Evolutionary conservation across 768 basidiomycete species (phyloP).

Genomic region (Lanmaoa rubissima): DNA sequence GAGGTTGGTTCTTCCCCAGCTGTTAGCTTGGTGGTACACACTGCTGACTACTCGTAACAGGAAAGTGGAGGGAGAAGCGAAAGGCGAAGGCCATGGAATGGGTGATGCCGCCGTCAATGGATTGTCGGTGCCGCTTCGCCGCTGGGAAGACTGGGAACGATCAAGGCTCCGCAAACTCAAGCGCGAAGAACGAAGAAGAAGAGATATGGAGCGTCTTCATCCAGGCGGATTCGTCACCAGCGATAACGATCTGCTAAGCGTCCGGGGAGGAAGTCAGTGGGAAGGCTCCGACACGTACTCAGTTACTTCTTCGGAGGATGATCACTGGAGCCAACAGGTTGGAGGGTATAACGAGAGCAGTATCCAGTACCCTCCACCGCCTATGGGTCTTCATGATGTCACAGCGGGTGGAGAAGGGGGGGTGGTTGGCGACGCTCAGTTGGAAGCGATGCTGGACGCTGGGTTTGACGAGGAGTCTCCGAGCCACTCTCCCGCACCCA

Average conservation of each 20-base stretch:
- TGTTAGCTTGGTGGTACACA: neutral
- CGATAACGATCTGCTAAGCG: conserved; percentile 62
- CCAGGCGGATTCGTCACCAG: conserved; percentile 63
- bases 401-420: conserved; percentile 30
- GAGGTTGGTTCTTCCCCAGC: conserved; percentile 50
- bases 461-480: conserved; percentile 74
- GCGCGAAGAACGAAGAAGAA: conserved; percentile 78
- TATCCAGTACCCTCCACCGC: conserved; percentile 78
- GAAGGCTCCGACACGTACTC: conserved; percentile 83
- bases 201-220: conserved; percentile 78
- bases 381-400: conserved; percentile 59
- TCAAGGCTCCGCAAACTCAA: conserved; percentile 88
- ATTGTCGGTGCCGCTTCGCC: conserved; percentile 79
- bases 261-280: conserved; percentile 60
- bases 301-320: conserved; percentile 84
- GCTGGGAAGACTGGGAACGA: conserved; percentile 99
- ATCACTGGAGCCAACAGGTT: conserved; percentile 94
- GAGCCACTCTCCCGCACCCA: conserved; percentile 44
- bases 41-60: conserved; percentile 41
- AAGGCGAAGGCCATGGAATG: conserved; percentile 73
- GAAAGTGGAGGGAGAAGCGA: conserved; percentile 91
- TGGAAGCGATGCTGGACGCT: conserved; percentile 89
- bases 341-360: conserved; percentile 92
- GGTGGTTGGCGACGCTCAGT: conserved; percentile 65
- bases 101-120: conserved; percentile 53